phyloP scores from a whole-genome alignment of 2,329 filamentous ascomycete species.

The Fusarium lateritium region DNA sequence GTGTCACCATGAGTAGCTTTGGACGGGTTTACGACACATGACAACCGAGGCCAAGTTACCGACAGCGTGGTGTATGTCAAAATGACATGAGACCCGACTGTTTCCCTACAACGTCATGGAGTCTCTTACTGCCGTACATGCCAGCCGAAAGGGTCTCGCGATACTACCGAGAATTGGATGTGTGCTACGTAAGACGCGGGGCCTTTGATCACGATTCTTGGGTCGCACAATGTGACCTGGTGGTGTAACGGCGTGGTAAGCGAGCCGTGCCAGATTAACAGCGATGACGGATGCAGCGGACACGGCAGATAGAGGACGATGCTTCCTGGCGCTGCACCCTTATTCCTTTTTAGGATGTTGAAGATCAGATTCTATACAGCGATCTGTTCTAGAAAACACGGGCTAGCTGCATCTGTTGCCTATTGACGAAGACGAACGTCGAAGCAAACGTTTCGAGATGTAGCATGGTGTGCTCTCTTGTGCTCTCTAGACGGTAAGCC shows the following conservation, averaged over 20 bases:
- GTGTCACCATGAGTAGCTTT: conserved; percentile 2
- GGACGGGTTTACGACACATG: conserved; percentile 3
- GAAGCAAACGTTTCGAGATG: not conserved
- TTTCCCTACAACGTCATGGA: conserved; percentile 1
- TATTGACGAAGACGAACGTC: not conserved
- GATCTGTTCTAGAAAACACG: no score
- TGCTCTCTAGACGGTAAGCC: not conserved
- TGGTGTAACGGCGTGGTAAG: conserved; percentile 29
- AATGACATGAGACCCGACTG: conserved; percentile 14
- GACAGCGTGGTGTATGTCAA: conserved; percentile 12
- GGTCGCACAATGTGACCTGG: conserved; percentile 33
- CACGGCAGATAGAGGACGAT: conserved; percentile 13
- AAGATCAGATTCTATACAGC: not conserved
- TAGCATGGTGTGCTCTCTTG: not conserved
- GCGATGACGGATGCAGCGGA: conserved; percentile 2
- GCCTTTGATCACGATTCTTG: conserved; percentile 23
- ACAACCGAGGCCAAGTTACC: conserved; percentile 13
- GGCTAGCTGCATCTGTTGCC: not conserved
- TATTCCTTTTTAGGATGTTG: not conserved
- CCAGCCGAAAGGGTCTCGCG: conserved; percentile 10
- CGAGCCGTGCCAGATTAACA: conserved; percentile 18
- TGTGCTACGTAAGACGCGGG: conserved; percentile 12
- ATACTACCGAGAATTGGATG: conserved; percentile 16
- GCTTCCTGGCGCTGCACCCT: not conserved
- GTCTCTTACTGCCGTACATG: conserved; percentile 4